Base-by-base conservation (phyloP, 352 stramenopile genomes). In the Pythium folliculosum region DNA sequence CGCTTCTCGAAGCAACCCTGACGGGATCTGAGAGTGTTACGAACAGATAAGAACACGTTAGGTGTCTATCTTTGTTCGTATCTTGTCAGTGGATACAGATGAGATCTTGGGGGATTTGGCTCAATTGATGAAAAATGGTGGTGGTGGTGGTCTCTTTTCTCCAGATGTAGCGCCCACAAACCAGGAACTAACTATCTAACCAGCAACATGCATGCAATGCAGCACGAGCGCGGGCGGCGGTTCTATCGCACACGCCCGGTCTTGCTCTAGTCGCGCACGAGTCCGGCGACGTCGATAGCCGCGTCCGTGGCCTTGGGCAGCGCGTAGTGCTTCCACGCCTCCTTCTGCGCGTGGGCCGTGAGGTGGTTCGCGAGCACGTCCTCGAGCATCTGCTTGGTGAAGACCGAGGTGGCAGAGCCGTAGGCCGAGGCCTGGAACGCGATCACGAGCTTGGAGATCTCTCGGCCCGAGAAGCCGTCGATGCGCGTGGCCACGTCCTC, bases 371-470 rank as follows among this genome's bases (percentile, higher is more conserved):
- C 78, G 35, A 99, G 82, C 53, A 97, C 95, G 69, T 97, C 87
- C 73, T 94, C 90, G 73, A 99, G 97, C 72, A 97, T 90, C 54
- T 95, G 77, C 70, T 96, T 90, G 70, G 96, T 96, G 70, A 99
- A 94, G 37, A 96, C 84, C 14, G 92, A 96, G 56, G 92, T 96
- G 35, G 94, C 81, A 44, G 92, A 98, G 61, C 97, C 97, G 77
- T 99, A 99, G 2, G 97, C 97, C 21, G 96, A 88, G 17, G 97
- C 96, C 84, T 99, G 97, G 96, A 98, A 99, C 37, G 96, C 97
- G 77, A 99, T 99, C 53, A 98, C 97, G 45, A 99, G 86, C 90
- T 99, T 99, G 45, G 95, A 98, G 70, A 99, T 97, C 72, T 99
- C 97, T 79, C 98, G 96, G 67, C 98, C 98, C 27, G 95, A 99